Conservation (phyloP, 1,284 basidiomycete genomes). For the Malassezia nana region DNA sequence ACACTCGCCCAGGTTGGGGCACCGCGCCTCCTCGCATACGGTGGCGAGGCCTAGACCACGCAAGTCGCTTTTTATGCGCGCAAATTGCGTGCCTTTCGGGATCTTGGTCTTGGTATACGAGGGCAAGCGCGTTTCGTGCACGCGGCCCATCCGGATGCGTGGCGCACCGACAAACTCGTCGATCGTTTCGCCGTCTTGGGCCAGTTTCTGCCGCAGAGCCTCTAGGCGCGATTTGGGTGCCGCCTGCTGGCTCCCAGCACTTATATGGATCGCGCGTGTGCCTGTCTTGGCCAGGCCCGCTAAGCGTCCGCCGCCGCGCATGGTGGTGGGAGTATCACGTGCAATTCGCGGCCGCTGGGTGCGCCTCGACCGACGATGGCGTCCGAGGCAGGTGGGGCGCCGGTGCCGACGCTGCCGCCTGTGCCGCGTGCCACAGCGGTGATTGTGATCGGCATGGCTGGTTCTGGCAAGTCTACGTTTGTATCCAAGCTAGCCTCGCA, state of each 20-base stretch:
- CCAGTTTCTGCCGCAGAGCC: constrained; percentile 32
- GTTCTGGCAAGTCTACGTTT: constrained; percentile 92
- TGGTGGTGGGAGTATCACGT: background rate
- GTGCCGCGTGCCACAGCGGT: constrained; percentile 40
- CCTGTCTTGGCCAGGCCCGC: background rate
- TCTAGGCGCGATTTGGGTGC: constrained; percentile 6
- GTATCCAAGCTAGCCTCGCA: constrained; percentile 53
- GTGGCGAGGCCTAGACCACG: constrained; percentile 84
- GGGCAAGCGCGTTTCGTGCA: constrained; percentile 59
- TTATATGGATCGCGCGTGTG: background rate
- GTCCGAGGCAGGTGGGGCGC: background rate
- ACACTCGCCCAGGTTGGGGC: constrained; percentile 98
- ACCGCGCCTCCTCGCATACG: constrained; percentile 96
- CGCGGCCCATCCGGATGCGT: constrained; percentile 35
- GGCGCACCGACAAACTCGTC: constrained; percentile 28
- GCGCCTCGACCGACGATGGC: constrained; percentile 5
- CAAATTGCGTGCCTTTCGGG: constrained; percentile 77
- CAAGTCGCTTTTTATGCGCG: constrained; percentile 87
- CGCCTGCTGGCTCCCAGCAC: background rate
- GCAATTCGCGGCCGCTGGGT: background rate
- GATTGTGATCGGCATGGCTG: constrained; percentile 66
- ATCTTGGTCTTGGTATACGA: constrained; percentile 72
- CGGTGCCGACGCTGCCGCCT: constrained; percentile 20
- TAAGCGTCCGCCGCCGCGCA: background rate
- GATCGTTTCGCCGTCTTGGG: constrained; percentile 24